A percentile compares a stretch with the other conserved stretches of the same genome.
Evolutionary conservation across 768 basidiomycete genomes (phyloP).

Genomic region (Suillus clintonianus): DNA sequence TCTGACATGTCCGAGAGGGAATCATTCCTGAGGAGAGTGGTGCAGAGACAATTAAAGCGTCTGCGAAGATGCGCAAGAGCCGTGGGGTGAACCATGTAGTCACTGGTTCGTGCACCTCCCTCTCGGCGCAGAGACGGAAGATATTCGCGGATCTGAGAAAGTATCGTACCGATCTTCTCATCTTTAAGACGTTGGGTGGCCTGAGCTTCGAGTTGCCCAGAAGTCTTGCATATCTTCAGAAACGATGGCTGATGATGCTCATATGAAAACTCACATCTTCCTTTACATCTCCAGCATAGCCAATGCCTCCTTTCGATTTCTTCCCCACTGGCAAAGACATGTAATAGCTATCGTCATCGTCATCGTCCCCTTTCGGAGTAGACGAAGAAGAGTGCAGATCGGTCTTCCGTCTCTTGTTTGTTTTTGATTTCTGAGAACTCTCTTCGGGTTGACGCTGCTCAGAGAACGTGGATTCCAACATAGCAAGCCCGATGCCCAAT

Average conservation of each 20-base stretch:
- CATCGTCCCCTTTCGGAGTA: constrained; percentile 41
- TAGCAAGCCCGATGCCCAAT: constrained; percentile 85
- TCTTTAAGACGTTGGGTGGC: constrained; percentile 76
- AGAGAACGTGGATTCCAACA: constrained; percentile 75
- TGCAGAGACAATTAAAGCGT: constrained; percentile 87
- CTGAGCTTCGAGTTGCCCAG: constrained; percentile 79
- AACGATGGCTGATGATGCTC: background rate
- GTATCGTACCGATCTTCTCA: constrained; percentile 65
- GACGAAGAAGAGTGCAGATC: constrained; percentile 27
- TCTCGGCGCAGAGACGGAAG: constrained; percentile 78
- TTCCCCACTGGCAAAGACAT: constrained; percentile 48
- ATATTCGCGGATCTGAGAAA: constrained; percentile 75
- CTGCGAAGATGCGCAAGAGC: constrained; percentile 89
- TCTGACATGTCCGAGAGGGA: constrained; percentile 95
- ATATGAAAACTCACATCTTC: constrained; percentile 72
- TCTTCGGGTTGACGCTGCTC: constrained; percentile 48
- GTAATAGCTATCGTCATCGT: constrained; percentile 55
- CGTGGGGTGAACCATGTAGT: constrained; percentile 91
- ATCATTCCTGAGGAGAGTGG: constrained; percentile 85
- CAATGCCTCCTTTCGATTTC: constrained; percentile 78
- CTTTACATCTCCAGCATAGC: constrained; percentile 80
- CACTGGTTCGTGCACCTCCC: constrained; percentile 79
- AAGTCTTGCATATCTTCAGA: constrained; percentile 49
- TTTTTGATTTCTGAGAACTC: constrained; percentile 27
- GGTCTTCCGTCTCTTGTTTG: constrained; percentile 44